Base-by-base conservation (phyloP, 1,284 basidiomycete genomes). In the Boletus semigastroideus region DNA sequence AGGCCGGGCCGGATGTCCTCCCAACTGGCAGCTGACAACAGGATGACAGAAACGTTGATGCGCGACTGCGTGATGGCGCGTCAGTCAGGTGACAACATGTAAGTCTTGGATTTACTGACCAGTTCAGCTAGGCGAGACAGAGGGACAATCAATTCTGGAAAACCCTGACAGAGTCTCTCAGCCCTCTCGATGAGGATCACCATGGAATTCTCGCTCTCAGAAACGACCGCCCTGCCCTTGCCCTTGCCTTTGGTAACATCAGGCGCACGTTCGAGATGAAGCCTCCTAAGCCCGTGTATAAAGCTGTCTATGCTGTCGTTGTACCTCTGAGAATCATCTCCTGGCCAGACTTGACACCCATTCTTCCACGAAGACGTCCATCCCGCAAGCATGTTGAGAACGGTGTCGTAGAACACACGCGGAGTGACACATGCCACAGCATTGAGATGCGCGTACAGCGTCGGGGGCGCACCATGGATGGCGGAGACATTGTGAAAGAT, bases 11-110 rank as follows among this genome's bases (percentile, higher is more conserved):
- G 78, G 17, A 92, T 76, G 56, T 88, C 80, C 56, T 89, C 83
- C 91, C 92, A 94, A 16, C 79, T 77, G 8, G 80, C 74, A 42
- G 82, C 75, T 1, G 89, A 91, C 27, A 88, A 66, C 48, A 93
- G 77, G 4, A 94, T 74, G 0, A 87, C 79, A 2, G 79, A 80
- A 19, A 80, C 60, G 3, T 76, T 73, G 10, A 75, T 59, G 25
- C 69, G 74, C 9, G 75, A 66, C 80, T 80, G 52, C 19, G 33
- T 49, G 46, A 11, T 30, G 16, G 13, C 36, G 55, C 36, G 16
- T 27, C n/a, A 43, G 53, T 59, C 34, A 55, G 22, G 43, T 43
- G 49, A 52, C 17, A 36, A 3, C 17, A 10, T 10, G 38, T 36
- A 27, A 55, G 43, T 51, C 41, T 48, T 17, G 38, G 25, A n/a